Evolutionary conservation across 805 yeast species (phyloP).

Genomic region (Wickerhamomyces bovis): DNA sequence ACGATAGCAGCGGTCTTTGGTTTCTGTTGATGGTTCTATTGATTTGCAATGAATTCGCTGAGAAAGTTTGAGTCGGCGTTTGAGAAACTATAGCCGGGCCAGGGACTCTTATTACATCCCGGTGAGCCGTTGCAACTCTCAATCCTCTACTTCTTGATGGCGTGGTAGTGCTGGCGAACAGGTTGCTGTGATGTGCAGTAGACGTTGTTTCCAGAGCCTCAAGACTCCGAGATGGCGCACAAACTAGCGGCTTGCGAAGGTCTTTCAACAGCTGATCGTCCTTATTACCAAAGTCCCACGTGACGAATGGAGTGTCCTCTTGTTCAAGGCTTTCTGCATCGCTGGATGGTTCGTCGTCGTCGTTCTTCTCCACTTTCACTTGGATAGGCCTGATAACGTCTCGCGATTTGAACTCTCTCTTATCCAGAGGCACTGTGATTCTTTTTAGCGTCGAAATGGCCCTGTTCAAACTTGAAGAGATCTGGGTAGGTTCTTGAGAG

Average conservation of each 20-base stretch:
- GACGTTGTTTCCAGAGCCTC: not conserved
- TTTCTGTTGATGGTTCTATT: not conserved
- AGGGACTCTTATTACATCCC: not conserved
- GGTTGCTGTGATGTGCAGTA: not conserved
- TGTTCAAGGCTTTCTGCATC: not conserved
- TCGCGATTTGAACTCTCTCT: not conserved
- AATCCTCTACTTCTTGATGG: not conserved
- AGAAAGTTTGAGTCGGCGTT: not conserved
- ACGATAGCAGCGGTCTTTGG: not conserved
- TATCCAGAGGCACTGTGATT: not conserved
- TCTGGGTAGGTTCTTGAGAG: not conserved
- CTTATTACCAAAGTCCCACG: constrained; percentile 6
- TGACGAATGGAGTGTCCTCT: not conserved
- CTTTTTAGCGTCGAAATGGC: not conserved
- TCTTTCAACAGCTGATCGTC: not conserved
- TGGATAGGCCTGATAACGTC: not conserved
- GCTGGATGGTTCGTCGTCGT: not conserved
- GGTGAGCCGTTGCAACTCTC: not conserved
- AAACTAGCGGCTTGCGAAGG: not conserved
- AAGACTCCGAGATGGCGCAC: not conserved
- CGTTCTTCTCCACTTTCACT: not conserved
- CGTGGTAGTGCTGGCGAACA: not conserved
- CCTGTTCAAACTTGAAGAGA: not conserved
- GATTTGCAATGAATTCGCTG: not conserved
- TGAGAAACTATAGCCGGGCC: not conserved